A percentile compares a stretch with the other conserved stretches of the same genome.
Conservation (phyloP, 768 basidiomycete species). For the Trichaptum fuscoviolaceum region DNA sequence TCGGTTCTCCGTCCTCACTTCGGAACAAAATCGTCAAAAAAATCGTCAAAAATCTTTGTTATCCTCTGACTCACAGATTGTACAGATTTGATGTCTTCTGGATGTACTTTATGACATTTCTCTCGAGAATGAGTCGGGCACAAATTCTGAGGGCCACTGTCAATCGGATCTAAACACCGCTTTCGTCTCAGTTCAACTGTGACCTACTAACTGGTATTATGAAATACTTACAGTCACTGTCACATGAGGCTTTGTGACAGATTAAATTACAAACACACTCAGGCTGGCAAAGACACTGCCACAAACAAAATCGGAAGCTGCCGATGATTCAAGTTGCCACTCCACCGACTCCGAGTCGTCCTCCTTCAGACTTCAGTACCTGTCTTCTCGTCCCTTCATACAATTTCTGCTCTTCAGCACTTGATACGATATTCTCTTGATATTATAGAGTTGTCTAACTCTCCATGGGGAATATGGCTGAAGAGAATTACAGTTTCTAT, state of each 20-base stretch:
- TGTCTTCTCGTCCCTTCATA: neutral
- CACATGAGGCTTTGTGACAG: neutral
- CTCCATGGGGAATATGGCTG: neutral
- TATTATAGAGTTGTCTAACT: neutral
- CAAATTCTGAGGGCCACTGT: neutral
- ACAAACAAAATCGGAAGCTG: neutral
- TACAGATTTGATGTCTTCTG: no score
- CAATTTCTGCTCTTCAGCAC: neutral
- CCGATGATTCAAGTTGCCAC: no score
- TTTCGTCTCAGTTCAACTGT: neutral
- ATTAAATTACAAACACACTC: neutral
- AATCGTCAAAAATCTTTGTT: neutral
- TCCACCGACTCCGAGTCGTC: neutral
- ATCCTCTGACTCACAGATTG: no score
- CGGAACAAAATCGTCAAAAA: neutral
- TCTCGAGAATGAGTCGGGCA: neutral
- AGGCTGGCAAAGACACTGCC: no score
- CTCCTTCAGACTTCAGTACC: neutral
- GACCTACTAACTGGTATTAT: neutral
- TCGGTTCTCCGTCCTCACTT: neutral
- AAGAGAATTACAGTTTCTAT: neutral
- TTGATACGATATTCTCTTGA: neutral
- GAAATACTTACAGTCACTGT: neutral
- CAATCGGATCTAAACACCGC: neutral
- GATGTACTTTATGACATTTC: neutral